These are phyloP conservation scores for Echium plantagineum DNA, from an alignment of 257 asterid genomes.

Conservation along the genomic window DNA sequence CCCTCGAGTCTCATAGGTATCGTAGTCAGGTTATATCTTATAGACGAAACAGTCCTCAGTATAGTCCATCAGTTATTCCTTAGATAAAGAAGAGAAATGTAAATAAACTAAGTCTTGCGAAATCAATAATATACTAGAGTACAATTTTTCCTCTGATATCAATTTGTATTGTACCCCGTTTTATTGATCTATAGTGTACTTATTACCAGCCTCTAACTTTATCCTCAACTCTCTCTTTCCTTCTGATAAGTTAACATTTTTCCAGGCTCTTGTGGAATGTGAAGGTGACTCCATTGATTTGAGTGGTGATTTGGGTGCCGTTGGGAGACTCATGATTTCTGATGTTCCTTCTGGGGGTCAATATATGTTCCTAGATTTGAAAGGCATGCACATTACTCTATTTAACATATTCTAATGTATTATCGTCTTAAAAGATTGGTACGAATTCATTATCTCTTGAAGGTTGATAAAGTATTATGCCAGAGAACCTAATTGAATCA, in stretches of 20 bases:
- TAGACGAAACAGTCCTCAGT: too few relatives aligned
- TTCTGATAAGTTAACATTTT: constrained; percentile 1
- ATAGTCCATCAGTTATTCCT: too few relatives aligned
- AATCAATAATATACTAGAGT: too few relatives aligned
- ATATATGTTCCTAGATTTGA: constrained; percentile 75
- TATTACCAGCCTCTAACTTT: not conserved
- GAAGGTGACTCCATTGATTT: constrained; percentile 89
- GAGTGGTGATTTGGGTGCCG: constrained; percentile 91
- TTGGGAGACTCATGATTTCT: constrained; percentile 66
- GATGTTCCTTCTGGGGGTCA: constrained; percentile 47
- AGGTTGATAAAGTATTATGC: not conserved
- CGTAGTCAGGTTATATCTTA: too few relatives aligned
- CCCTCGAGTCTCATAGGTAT: too few relatives aligned
- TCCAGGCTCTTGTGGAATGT: constrained; percentile 84
- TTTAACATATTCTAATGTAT: not conserved
- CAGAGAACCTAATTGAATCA: not conserved
- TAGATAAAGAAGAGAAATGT: too few relatives aligned
- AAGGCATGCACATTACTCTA: constrained; percentile 41
- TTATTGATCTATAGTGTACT: not conserved
- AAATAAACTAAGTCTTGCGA: too few relatives aligned
- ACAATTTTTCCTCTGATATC: too few relatives aligned
- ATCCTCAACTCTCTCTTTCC: constrained; percentile 3
- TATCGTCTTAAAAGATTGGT: not conserved
- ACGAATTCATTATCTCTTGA: not conserved
- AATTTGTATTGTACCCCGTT: not conserved